Evolutionary conservation across 2,329 filamentous ascomycete species (phyloP).

Genomic region (Anthostomella pinea): DNA sequence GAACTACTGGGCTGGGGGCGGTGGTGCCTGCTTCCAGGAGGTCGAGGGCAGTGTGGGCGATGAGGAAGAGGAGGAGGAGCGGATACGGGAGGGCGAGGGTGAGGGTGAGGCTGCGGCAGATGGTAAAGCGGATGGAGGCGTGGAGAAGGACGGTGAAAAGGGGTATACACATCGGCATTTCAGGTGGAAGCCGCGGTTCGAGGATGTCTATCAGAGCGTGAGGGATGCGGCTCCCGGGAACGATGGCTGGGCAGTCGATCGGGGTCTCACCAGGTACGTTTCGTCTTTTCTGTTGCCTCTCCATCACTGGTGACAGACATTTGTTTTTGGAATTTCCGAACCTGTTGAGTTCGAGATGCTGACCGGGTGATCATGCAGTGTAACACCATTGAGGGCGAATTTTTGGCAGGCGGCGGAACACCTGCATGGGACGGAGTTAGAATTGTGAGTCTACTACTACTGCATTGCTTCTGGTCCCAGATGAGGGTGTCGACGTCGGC

Average conservation of each 20-base stretch:
- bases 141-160: conserved; percentile 26
- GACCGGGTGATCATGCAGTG: conserved; percentile 46
- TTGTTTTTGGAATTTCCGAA: too few relatives aligned
- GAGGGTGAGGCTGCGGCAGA: conserved; percentile 26
- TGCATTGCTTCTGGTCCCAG: conserved; percentile 20
- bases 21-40: conserved; percentile 83
- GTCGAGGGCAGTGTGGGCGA: conserved; percentile 64
- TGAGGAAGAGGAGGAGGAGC: conserved; percentile 68
- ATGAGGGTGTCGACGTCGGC: conserved; percentile 10
- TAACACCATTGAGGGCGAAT: conserved; percentile 88
- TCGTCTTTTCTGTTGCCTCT: not conserved
- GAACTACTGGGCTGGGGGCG: conserved; percentile 79
- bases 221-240: conserved; percentile 74
- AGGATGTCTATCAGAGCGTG: conserved; percentile 85
- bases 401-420: conserved; percentile 74
- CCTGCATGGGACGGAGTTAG: conserved; percentile 67
- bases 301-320: not conserved
- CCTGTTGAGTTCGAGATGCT: too few relatives aligned
- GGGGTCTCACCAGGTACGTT: conserved; percentile 77
- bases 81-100: conserved; percentile 62
- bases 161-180: conserved; percentile 80
- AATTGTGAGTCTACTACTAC: conserved; percentile 66
- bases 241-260: conserved; percentile 89
- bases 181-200: conserved; percentile 88
- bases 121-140: conserved; percentile 22